phyloP scores from a whole-genome alignment of 176 grass and related monocot species.

The Dactylis glomerata region DNA sequence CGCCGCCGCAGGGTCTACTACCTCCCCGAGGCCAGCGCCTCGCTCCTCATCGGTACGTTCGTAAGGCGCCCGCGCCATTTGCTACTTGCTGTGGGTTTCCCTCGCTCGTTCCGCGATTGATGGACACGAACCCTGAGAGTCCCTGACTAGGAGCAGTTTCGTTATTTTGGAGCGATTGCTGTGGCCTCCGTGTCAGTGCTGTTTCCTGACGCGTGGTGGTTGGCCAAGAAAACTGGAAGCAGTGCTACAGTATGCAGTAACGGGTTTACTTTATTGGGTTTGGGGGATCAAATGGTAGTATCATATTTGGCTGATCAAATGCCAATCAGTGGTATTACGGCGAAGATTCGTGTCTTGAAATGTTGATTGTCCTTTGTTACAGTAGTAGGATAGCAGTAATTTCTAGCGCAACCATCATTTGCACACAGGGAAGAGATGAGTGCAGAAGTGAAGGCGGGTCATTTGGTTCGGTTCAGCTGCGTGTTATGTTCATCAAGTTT shows the following conservation, averaged over 20 bases:
- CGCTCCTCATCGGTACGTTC: slow-evolving; percentile 57
- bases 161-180: neutral
- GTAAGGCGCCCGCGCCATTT: neutral
- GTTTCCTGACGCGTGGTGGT: neutral
- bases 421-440: no score
- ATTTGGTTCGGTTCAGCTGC: no score
- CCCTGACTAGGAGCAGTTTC: no score
- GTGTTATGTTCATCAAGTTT: no score
- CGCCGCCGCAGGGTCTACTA: slow-evolving; percentile 72
- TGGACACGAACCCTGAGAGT: no score
- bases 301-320: neutral
- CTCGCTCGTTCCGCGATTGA: neutral
- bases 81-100: neutral
- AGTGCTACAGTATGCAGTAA: neutral
- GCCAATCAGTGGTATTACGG: no score
- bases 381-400: neutral
- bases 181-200: neutral
- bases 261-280: neutral
- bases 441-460: no score
- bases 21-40: slow-evolving; percentile 76
- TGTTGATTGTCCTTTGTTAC: neutral
- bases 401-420: no score
- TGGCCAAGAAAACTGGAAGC: neutral
- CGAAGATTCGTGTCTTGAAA: no score
- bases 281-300: neutral